Evolutionary conservation across 2,329 filamentous ascomycete species (phyloP).

Genomic region (Stemphylium lycopersici): DNA sequence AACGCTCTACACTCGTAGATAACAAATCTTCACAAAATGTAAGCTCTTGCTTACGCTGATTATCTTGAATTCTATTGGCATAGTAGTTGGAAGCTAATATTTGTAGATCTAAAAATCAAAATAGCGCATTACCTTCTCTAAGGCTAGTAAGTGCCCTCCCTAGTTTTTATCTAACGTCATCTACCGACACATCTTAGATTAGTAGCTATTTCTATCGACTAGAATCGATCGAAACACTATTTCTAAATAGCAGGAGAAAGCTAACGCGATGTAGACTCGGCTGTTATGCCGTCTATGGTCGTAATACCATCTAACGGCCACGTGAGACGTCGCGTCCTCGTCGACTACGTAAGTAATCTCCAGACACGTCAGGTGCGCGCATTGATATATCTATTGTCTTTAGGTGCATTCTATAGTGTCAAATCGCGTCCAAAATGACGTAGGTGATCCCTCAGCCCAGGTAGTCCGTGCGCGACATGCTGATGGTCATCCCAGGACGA

Average conservation of each 20-base stretch:
- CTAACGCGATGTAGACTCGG: constrained; percentile 9
- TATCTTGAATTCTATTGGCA: too few species aligned
- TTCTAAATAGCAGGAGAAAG: neutral
- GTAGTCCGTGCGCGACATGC: constrained; percentile 27
- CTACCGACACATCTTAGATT: neutral
- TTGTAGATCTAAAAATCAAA: neutral
- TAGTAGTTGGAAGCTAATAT: neutral
- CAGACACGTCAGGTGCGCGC: neutral
- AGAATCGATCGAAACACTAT: too few species aligned
- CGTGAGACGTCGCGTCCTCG: constrained; percentile 25
- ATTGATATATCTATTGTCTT: neutral
- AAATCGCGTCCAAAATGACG: constrained; percentile 34
- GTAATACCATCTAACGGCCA: constrained; percentile 30
- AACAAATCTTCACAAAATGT: neutral
- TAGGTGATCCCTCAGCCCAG: constrained; percentile 15
- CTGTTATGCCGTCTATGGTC: constrained; percentile 37
- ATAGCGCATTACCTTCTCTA: neutral
- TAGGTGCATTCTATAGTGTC: constrained; percentile 24
- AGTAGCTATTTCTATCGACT: too few species aligned
- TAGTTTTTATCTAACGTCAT: neutral
- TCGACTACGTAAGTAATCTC: constrained; percentile 29
- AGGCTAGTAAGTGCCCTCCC: neutral
- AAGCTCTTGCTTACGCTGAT: neutral
- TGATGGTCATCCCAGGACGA: constrained; percentile 43
- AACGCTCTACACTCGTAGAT: constrained; percentile 5